Evolutionary conservation across 2,329 filamentous ascomycete genomes (phyloP).

Genomic region (Ascochyta rabiei): DNA sequence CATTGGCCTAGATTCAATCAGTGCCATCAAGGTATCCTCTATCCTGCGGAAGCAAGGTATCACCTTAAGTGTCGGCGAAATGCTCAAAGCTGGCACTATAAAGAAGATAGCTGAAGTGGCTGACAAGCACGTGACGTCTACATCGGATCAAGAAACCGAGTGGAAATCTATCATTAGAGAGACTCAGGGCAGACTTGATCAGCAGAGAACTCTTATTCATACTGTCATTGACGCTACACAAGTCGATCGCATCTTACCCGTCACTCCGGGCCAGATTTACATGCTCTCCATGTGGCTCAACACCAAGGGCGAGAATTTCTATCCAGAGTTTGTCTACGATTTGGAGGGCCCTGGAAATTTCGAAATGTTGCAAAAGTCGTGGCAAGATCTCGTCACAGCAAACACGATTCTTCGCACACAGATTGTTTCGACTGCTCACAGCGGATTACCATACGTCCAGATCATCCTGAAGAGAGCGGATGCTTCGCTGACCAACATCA

Average conservation of each 20-base stretch:
- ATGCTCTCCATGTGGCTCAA: conserved; percentile 80
- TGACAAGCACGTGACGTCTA: conserved; percentile 16
- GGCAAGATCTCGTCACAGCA: conserved; percentile 62
- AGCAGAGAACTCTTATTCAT: conserved; percentile 46
- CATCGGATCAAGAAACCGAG: conserved; percentile 1
- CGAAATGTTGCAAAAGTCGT: conserved; percentile 61
- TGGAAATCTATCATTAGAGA: conserved; percentile 6
- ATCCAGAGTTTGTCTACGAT: conserved; percentile 71
- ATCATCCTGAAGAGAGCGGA: conserved; percentile 56
- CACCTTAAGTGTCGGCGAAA: conserved; percentile 69
- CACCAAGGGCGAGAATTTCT: conserved; percentile 71
- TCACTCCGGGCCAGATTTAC: conserved; percentile 78
- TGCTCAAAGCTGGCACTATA: conserved; percentile 71
- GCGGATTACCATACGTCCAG: conserved; percentile 66
- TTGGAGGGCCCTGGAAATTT: conserved; percentile 51
- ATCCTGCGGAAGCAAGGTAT: conserved; percentile 70
- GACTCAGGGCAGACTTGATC: conserved; percentile 49
- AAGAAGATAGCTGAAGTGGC: conserved; percentile 63
- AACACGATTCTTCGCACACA: conserved; percentile 72
- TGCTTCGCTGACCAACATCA: conserved; percentile 41
- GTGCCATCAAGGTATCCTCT: conserved; percentile 80
- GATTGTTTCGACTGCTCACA: conserved; percentile 62
- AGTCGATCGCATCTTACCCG: conserved; percentile 67
- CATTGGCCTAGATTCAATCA: conserved; percentile 89
- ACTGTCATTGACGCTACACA: conserved; percentile 52